Evolutionary conservation across 805 yeast genomes (phyloP).

Genomic region (Metschnikowia kofuensis): DNA sequence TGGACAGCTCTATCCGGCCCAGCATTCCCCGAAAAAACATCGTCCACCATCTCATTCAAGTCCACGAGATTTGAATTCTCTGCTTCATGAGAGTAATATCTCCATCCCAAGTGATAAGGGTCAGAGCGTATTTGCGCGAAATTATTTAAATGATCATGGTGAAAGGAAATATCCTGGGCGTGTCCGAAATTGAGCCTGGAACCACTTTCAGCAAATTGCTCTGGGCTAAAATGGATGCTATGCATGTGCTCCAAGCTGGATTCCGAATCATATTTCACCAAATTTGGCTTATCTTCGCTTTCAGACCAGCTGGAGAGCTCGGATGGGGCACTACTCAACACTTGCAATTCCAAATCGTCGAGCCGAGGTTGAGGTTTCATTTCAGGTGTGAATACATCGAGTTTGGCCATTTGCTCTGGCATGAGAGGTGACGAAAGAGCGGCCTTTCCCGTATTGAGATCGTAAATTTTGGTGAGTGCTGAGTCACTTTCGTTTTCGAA

Average conservation of each 20-base stretch:
- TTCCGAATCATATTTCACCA: conserved; percentile 10
- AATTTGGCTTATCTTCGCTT: conserved; percentile 7
- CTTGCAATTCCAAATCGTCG: conserved; percentile 12
- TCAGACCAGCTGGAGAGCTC: conserved; percentile 14
- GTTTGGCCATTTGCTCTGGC: conserved; percentile 3
- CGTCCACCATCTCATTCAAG: conserved; percentile 11
- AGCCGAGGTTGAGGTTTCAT: conserved; percentile 5
- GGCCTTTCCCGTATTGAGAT: conserved; percentile 3
- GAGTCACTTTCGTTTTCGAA: conserved; percentile 8
- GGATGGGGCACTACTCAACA: conserved; percentile 11
- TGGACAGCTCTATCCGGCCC: not conserved
- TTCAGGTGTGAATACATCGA: conserved; percentile 6
- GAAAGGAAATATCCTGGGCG: not conserved
- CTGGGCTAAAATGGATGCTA: conserved; percentile 9
- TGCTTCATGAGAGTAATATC: not conserved
- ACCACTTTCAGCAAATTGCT: conserved; percentile 3
- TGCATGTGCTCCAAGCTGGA: conserved; percentile 9
- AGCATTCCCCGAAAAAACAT: conserved; percentile 2
- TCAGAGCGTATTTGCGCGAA: conserved; percentile 1
- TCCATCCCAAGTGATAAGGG: conserved; percentile 7
- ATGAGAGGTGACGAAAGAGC: conserved; percentile 7
- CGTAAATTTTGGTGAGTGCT: conserved; percentile 7
- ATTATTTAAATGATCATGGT: conserved; percentile 1
- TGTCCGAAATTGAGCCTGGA: not conserved
- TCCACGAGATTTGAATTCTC: conserved; percentile 1